Conservation (phyloP, 257 asterid species). For the Solanum acaule region DNA sequence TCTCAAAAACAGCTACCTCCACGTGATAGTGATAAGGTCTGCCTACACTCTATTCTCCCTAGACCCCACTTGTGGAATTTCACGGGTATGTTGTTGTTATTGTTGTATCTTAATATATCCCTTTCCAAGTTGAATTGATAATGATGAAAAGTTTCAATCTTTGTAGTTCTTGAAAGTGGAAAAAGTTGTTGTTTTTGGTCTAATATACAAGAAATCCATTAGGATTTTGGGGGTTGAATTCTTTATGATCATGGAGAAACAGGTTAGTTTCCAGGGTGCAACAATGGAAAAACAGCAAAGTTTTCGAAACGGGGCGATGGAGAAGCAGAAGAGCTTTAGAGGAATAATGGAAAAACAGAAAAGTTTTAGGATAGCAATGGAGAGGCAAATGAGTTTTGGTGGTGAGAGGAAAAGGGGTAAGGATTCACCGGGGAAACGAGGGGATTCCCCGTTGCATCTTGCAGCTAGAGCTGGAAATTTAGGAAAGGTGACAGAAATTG, state of each 20-base stretch:
- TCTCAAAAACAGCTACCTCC: too few relatives aligned
- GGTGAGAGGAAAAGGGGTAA: slow-evolving; percentile 67
- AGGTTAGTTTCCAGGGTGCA: slow-evolving; percentile 35
- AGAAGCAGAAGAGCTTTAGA: slow-evolving; percentile 77
- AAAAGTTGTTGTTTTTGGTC: neutral
- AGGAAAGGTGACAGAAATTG: slow-evolving; percentile 57
- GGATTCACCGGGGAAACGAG: slow-evolving; percentile 95
- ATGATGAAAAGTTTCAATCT: slow-evolving; percentile 12
- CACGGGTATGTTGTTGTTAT: neutral
- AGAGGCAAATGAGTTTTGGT: slow-evolving; percentile 79
- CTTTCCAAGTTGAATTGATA: slow-evolving; percentile 6
- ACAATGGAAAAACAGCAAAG: slow-evolving; percentile 63
- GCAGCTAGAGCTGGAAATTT: slow-evolving; percentile 82
- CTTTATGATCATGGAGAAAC: slow-evolving; percentile 46
- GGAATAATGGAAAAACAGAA: slow-evolving; percentile 95
- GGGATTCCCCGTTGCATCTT: slow-evolving; percentile 80
- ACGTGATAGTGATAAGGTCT: neutral
- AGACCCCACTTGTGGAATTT: neutral
- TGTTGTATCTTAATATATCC: neutral
- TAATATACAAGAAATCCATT: neutral
- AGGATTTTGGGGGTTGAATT: neutral
- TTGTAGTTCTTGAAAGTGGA: slow-evolving; percentile 6
- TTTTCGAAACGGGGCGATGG: slow-evolving; percentile 46
- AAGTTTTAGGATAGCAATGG: slow-evolving; percentile 88
- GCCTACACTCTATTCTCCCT: neutral